phyloP scores from a whole-genome alignment of 2,329 filamentous ascomycete genomes.

The Didymella arachidicola region DNA sequence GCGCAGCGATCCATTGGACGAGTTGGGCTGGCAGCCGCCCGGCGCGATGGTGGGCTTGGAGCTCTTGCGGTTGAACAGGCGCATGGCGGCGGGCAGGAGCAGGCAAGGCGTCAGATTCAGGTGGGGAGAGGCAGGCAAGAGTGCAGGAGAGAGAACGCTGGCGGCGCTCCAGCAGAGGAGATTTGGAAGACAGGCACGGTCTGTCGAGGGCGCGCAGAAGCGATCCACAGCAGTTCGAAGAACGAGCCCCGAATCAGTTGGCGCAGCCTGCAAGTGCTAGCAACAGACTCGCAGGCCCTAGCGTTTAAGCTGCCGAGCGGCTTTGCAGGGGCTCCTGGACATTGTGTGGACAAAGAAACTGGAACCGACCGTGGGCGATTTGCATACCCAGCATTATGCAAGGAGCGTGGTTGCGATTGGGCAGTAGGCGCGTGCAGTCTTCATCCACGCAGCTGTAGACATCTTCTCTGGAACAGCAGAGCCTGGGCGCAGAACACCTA shows the following conservation, averaged over 20 bases:
- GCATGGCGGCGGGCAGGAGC: constrained; percentile 51
- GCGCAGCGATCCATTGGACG: constrained; percentile 59
- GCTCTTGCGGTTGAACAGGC: constrained; percentile 62
- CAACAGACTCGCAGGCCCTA: constrained; percentile 22
- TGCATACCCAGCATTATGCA: constrained; percentile 19
- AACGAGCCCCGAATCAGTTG: constrained; percentile 23
- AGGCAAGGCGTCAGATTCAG: neutral
- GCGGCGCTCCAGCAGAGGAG: constrained; percentile 26
- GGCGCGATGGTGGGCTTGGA: constrained; percentile 51
- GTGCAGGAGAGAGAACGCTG: constrained; percentile 10
- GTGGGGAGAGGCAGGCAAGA: constrained; percentile 9
- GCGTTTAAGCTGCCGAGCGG: constrained; percentile 34
- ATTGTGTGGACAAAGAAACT: constrained; percentile 21
- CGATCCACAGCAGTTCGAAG: constrained; percentile 29
- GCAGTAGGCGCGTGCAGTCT: neutral
- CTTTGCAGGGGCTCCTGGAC: constrained; percentile 20
- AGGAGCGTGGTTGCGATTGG: constrained; percentile 12
- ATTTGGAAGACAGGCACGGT: constrained; percentile 16
- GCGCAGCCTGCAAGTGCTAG: constrained; percentile 6
- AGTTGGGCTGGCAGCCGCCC: constrained; percentile 50
- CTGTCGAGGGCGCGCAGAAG: constrained; percentile 23
- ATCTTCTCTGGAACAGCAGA: neutral
- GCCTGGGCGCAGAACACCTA: neutral
- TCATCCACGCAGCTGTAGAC: neutral
- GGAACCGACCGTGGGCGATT: constrained; percentile 20